A percentile compares a stretch with the other conserved stretches of the same genome.
Evolutionary conservation across 169 alveolate genomes (phyloP).

Genomic region (Cryptosporidium sp.): DNA sequence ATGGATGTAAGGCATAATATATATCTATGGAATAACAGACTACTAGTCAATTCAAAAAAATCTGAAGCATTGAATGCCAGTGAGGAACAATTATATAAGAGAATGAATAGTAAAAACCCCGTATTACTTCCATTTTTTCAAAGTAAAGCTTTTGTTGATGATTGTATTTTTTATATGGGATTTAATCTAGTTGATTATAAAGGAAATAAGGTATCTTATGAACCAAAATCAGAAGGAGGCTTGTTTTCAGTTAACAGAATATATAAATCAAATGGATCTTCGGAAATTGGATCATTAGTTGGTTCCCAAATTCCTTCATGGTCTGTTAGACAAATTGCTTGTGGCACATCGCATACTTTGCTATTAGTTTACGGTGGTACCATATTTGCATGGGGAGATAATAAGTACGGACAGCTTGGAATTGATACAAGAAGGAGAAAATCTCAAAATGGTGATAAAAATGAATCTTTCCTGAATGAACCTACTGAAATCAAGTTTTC

Average conservation of each 20-base stretch:
- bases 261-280: not conserved
- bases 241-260: slow-evolving; percentile 19
- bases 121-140: slow-evolving; percentile 43
- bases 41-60: slow-evolving; percentile 21
- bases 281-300: slow-evolving; percentile 26
- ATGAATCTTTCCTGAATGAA: slow-evolving; percentile 7
- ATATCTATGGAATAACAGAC: slow-evolving; percentile 43
- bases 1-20: slow-evolving; percentile 42
- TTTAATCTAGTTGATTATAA: slow-evolving; percentile 35
- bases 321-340: slow-evolving; percentile 78
- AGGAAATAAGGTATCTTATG: slow-evolving; percentile 17
- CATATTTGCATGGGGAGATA: slow-evolving; percentile 79
- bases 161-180: slow-evolving; percentile 38
- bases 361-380: slow-evolving; percentile 75
- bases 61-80: not conserved
- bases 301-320: slow-evolving; percentile 7
- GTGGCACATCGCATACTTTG: slow-evolving; percentile 80
- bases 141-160: slow-evolving; percentile 56
- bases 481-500: slow-evolving; percentile 50
- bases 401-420: slow-evolving; percentile 83
- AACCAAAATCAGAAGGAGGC: slow-evolving; percentile 12
- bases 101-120: slow-evolving; percentile 39
- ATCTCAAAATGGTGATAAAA: not conserved
- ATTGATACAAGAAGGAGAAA: slow-evolving; percentile 16
- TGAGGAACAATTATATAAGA: slow-evolving; percentile 32